phyloP scores from a whole-genome alignment of 768 basidiomycete species.

The Auriscalpium vulgare region DNA sequence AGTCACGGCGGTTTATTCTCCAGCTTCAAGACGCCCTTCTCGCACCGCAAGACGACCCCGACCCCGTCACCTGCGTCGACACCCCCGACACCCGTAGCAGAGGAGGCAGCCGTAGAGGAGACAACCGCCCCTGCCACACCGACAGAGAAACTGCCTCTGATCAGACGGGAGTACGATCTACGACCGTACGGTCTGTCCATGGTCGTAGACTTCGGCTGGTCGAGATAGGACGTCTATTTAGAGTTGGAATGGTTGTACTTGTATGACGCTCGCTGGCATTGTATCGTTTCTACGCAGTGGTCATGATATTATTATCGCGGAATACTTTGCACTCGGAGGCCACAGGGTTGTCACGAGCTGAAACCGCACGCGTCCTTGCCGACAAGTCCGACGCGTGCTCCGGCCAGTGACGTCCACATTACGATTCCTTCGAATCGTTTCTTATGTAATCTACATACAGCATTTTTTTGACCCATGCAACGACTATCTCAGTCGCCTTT shows the following conservation, averaged over 20 bases:
- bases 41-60: not conserved
- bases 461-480: no score
- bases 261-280: no score
- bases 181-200: constrained; percentile 65
- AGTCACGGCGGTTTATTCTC: not conserved
- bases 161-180: constrained; percentile 54
- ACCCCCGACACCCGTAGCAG: not conserved
- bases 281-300: no score
- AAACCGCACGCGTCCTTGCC: not conserved
- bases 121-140: not conserved
- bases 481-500: no score
- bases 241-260: not conserved
- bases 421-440: no score
- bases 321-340: no score
- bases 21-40: not conserved
- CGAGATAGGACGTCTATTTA: constrained; percentile 10
- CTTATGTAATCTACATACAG: no score
- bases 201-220: constrained; percentile 72
- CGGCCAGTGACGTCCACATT: constrained; percentile 21
- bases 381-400: not conserved
- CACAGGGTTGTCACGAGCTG: no score
- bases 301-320: no score
- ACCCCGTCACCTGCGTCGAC: not conserved
- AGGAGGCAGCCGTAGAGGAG: not conserved
- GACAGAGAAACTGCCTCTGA: not conserved